Conservation (phyloP, 139 green algal species). For the Edaphochlamys debaryana region DNA sequence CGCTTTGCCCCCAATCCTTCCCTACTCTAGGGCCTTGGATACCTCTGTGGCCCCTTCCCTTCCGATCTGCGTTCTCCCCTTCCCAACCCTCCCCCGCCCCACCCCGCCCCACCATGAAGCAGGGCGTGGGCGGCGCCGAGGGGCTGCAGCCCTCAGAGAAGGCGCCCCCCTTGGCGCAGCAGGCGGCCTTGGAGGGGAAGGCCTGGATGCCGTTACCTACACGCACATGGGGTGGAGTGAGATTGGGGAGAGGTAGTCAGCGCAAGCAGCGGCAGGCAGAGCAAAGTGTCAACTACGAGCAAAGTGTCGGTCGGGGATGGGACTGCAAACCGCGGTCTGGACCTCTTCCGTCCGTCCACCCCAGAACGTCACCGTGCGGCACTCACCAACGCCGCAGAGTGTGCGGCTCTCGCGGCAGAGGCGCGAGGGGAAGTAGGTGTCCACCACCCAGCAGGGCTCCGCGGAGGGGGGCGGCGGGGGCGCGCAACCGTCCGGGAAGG, state of each 20-base stretch:
- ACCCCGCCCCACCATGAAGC: slow-evolving; percentile 52
- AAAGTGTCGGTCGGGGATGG: too few species aligned
- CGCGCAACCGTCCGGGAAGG: slow-evolving; percentile 57
- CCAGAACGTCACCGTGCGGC: too few species aligned
- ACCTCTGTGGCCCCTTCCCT: too few species aligned
- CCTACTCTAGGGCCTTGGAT: not conserved
- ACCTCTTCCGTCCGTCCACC: too few species aligned
- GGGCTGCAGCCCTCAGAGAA: slow-evolving; percentile 57
- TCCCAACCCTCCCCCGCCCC: too few species aligned
- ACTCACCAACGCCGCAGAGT: slow-evolving; percentile 33
- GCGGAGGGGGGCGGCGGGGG: slow-evolving; percentile 3
- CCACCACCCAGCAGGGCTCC: slow-evolving; percentile 61
- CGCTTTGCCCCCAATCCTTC: too few species aligned
- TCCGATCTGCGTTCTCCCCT: too few species aligned
- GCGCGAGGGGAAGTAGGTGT: slow-evolving; percentile 58
- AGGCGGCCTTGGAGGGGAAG: slow-evolving; percentile 41
- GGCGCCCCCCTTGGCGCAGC: slow-evolving; percentile 42
- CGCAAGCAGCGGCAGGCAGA: not conserved
- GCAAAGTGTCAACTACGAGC: too few species aligned
- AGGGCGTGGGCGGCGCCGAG: slow-evolving; percentile 39
- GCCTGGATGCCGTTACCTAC: slow-evolving; percentile 26
- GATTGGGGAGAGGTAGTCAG: not conserved
- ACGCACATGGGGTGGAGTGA: not conserved
- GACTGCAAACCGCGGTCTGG: too few species aligned
- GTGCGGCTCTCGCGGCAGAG: slow-evolving; percentile 46